Evolutionary conservation across 1,139 yeast genomes (phyloP).

Genomic region (Diutina scorzettiae): DNA sequence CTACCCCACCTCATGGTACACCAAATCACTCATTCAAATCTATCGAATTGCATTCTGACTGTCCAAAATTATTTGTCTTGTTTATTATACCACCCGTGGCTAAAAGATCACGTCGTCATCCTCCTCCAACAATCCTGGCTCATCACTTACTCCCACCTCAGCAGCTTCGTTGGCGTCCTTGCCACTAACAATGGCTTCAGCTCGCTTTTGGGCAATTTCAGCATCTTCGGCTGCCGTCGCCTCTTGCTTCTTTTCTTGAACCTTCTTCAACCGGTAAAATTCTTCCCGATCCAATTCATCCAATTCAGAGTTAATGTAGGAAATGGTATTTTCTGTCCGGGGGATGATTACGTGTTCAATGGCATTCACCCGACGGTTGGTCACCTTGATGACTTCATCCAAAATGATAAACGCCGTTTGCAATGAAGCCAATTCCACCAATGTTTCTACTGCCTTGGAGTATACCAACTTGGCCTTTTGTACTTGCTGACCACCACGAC

Average conservation of each 20-base stretch:
- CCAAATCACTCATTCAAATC: too few species aligned
- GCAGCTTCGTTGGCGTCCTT: neutral
- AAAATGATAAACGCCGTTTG: conserved; percentile 92
- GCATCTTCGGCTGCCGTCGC: conserved; percentile 56
- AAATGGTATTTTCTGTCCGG: conserved; percentile 90
- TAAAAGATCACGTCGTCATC: conserved; percentile 4
- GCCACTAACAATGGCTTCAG: neutral
- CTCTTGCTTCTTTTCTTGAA: conserved; percentile 89
- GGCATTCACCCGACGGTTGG: conserved; percentile 96
- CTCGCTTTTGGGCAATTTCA: conserved; percentile 21
- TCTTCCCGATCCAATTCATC: conserved; percentile 98
- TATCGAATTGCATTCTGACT: too few species aligned
- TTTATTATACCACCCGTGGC: neutral
- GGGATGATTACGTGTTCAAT: conserved; percentile 98
- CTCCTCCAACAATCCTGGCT: neutral
- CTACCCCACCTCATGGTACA: too few species aligned
- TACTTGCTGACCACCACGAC: conserved; percentile 98
- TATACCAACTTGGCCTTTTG: conserved; percentile 89
- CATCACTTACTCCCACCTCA: neutral
- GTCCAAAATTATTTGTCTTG: too few species aligned
- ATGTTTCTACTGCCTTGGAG: conserved; percentile 89
- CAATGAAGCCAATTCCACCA: conserved; percentile 88
- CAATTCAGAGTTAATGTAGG: conserved; percentile 85
- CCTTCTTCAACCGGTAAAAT: conserved; percentile 90
- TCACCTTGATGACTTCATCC: conserved; percentile 95